Conservation (phyloP, 139 green algal genomes). For the Closterium sp. region DNA sequence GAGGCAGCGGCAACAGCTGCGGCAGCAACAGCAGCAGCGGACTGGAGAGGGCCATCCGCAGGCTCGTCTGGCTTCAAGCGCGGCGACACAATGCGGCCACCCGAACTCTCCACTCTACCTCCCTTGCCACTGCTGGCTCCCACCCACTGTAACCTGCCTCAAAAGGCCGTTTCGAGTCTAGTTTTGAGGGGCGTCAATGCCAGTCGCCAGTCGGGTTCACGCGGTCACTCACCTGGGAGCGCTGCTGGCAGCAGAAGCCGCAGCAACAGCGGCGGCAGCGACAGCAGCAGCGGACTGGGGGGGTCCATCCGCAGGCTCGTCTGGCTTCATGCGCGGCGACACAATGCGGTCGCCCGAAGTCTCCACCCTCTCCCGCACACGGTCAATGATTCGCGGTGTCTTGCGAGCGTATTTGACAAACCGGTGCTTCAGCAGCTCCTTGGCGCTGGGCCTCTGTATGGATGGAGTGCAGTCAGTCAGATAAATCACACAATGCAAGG, state of each 20-base stretch:
- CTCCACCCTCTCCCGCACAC: background rate
- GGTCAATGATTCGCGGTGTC: background rate
- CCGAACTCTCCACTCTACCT: too few species aligned
- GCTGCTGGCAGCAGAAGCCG: background rate
- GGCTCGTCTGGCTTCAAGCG: too few species aligned
- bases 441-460: background rate
- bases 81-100: too few species aligned
- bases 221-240: too few species aligned
- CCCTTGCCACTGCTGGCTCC: too few species aligned
- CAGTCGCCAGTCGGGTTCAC: too few species aligned
- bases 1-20: background rate
- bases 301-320: background rate
- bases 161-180: too few species aligned
- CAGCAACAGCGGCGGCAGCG: background rate
- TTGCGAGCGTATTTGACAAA: slow-evolving; percentile 60
- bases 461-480: too few species aligned
- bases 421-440: slow-evolving; percentile 62
- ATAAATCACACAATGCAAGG: background rate
- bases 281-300: background rate
- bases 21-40: background rate
- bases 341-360: background rate
- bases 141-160: too few species aligned
- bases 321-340: too few species aligned
- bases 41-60: too few species aligned
- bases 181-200: too few species aligned